Conservation (phyloP, 129 eudicot genomes). For the Mikania micrantha region DNA sequence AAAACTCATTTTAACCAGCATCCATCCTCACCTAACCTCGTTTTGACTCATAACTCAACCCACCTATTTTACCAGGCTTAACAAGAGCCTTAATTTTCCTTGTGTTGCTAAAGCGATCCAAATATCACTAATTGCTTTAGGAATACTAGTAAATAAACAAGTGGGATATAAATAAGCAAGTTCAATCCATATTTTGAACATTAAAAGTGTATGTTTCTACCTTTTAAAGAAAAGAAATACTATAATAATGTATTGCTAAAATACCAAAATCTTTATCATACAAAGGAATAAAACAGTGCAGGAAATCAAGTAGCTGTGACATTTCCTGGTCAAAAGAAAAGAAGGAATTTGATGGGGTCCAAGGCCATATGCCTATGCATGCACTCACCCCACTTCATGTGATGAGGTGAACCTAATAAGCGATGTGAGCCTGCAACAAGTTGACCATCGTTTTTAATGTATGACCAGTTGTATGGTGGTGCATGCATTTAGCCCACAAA, state of each 20-base stretch:
- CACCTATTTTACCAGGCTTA: too few species aligned
- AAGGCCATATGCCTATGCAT: slow-evolving; percentile 13
- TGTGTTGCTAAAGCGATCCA: too few species aligned
- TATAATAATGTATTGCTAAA: neutral
- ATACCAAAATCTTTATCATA: neutral
- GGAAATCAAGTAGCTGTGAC: neutral
- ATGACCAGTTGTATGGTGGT: neutral
- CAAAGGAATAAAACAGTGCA: slow-evolving; percentile 6
- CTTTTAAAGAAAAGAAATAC: neutral
- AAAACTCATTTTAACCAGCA: too few species aligned
- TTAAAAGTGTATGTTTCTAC: neutral
- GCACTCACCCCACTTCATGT: slow-evolving; percentile 35
- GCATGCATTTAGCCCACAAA: slow-evolving; percentile 18
- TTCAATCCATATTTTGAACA: neutral
- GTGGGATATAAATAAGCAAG: neutral
- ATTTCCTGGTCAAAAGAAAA: neutral
- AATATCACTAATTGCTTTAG: neutral
- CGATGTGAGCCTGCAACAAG: slow-evolving; percentile 13
- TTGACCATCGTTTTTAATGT: slow-evolving; percentile 10
- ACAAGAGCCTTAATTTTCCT: too few species aligned
- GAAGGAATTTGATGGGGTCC: slow-evolving; percentile 4
- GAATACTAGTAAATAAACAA: neutral
- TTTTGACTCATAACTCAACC: too few species aligned
- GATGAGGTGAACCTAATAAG: slow-evolving; percentile 22
- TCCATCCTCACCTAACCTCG: too few species aligned